Percentiles rank a stretch among this genome's conserved stretches.
phyloP scores from a whole-genome alignment of 2,329 filamentous ascomycete species.

The Rhinocladiella similis region DNA sequence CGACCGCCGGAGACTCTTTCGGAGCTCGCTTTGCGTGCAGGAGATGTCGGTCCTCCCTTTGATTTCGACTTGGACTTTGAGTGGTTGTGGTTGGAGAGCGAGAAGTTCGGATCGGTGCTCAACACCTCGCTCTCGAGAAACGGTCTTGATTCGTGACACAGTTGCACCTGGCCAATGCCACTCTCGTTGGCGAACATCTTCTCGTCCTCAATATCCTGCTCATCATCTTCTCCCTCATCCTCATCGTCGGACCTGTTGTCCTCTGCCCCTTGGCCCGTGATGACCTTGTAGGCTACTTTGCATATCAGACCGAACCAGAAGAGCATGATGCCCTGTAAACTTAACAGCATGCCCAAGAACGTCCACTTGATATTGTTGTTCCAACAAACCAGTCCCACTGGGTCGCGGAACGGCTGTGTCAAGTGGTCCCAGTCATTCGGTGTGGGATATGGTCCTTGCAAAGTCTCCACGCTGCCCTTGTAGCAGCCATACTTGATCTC shows the following conservation, averaged over 20 bases:
- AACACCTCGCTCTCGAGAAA: conserved; percentile 27
- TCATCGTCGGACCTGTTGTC: conserved; percentile 88
- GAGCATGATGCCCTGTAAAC: conserved; percentile 76
- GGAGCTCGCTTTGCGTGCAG: conserved; percentile 8
- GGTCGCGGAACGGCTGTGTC: conserved; percentile 70
- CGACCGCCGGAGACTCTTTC: conserved; percentile 1
- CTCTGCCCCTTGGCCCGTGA: conserved; percentile 75
- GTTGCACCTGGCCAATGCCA: conserved; percentile 14
- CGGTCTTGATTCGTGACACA: conserved; percentile 16
- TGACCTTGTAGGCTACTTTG: conserved; percentile 75
- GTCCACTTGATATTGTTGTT: conserved; percentile 70
- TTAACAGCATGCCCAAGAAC: conserved; percentile 75
- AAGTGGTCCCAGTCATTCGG: conserved; percentile 62
- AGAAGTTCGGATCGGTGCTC: conserved; percentile 22
- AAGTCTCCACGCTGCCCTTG: conserved; percentile 55
- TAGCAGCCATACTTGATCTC: conserved; percentile 73
- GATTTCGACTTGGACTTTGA: conserved; percentile 9
- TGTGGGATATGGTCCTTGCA: conserved; percentile 56
- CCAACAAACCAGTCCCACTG: conserved; percentile 76
- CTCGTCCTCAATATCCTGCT: conserved; percentile 32
- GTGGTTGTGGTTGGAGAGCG: conserved; percentile 13
- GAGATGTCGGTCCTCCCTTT: conserved; percentile 9
- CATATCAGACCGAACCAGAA: conserved; percentile 91
- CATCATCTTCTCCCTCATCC: conserved; percentile 64
- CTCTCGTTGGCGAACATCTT: not conserved